These are phyloP conservation scores for Mychonastes homosphaera DNA, from an alignment of 139 green algal genomes.

Conservation along the genomic window DNA sequence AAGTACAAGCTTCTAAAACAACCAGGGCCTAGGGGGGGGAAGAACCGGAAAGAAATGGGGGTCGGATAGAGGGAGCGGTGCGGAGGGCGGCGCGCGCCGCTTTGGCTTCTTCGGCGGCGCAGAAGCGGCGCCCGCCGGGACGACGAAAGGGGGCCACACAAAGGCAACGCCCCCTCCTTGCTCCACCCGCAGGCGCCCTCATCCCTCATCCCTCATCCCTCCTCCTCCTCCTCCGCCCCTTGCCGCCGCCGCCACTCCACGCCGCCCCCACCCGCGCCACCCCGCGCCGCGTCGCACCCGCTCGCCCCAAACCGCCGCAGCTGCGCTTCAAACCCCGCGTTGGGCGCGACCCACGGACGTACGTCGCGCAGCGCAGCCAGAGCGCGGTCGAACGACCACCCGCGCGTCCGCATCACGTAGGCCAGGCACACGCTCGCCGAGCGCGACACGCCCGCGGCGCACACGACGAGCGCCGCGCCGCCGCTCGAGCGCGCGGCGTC, in stretches of 20 bases:
- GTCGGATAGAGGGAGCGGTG: no score
- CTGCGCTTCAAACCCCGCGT: conserved; percentile 33
- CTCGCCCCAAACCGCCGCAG: conserved; percentile 20
- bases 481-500: conserved; percentile 14
- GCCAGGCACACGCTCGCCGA: conserved; percentile 70
- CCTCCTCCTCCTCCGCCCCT: no score
- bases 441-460: conserved; percentile 81
- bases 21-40: no score
- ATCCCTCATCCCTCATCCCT: no score
- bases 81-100: no score
- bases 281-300: conserved; percentile 15
- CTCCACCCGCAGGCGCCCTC: no score
- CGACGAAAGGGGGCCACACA: no score
- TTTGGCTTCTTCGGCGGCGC: no score
- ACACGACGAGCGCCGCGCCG: conserved; percentile 38
- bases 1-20: no score
- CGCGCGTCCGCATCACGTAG: conserved; percentile 76
- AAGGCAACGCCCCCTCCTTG: no score
- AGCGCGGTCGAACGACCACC: conserved; percentile 44
- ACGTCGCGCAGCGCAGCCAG: conserved; percentile 19
- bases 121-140: no score
- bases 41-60: no score
- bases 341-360: conserved; percentile 30
- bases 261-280: conserved; percentile 10
- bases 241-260: background rate